Evolutionary conservation across 805 yeast genomes (phyloP), one percentile per base, ranked within the genome.

Genomic region (Tetrapisispora arboricola): DNA sequence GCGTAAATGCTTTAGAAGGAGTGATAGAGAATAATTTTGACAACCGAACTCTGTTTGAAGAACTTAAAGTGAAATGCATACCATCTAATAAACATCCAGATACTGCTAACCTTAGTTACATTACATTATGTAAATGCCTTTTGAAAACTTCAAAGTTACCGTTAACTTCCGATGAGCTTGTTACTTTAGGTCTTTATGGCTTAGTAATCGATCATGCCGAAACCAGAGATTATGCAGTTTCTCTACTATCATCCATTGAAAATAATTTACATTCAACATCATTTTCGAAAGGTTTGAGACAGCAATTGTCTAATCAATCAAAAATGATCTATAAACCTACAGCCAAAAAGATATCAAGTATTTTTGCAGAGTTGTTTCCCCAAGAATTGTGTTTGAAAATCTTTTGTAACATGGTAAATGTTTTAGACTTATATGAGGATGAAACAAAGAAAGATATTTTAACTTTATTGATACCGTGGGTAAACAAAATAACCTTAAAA

Each of bases 321-420:
- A 76, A 82, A 50, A 84, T 86, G 6, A 86, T 92, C 4, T 88
- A 82, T 65, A 87, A 87, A 55, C 78, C 90, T 32, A 94, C 94
- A 0, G 72, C 90, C 41, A 80, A 82, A 49, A 85, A 83, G 41
- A 65, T 88, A 18, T 81, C 96, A 0, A 72, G 80, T 7, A 77
- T 79, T 44, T 75, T 85, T 57, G 88, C 95, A 0, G 66, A 61
- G 55, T 66, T 28, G 48, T 64, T 43, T 72, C 76, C 56, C 66
- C 85, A n/a, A 75, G 78, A 43, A 76, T 73, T 50, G 73, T 78
- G 43, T 70, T 70, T 54, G 65, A 68, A 44, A 66, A 84, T 58
- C 73, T 90, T 52, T 79, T 94, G 47, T 77, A 83, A 60, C 61
- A 84, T 60, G 75, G 92, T 4, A 68, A 75, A 71, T 71, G 76